Evolutionary conservation across 75 land plant species (phyloP), one percentile per base, ranked within the genome.

Genomic region (Picea sitchensis): DNA sequence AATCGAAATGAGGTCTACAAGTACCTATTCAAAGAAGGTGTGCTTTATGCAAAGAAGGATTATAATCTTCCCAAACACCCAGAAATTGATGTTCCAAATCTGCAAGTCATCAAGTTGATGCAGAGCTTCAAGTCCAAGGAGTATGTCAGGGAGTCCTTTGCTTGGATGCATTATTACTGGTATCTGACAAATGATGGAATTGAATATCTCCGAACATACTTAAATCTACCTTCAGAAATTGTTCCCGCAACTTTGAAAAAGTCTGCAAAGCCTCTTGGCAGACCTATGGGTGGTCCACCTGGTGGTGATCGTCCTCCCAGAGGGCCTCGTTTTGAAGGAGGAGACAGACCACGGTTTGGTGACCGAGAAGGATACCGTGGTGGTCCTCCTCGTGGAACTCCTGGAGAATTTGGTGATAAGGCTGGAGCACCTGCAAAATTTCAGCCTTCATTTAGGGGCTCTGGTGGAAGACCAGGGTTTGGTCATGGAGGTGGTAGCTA

Each of bases 21-120:
- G 88, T 87, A 84, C 51, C 87, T 87, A 34, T 87, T 87, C 78
- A 80, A 87, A 81, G 88, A 87, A 83, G 88, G 88, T 14, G 88
- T 86, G 51, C 76, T 87, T 31, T 87, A 87, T 79, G 88, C 88
- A 38, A 87, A 87, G 83, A 87, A 87, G 61, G 88, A 87, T 59
- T 86, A 62, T 78, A 86, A 86, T 80, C 81, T 84, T 20, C 80
- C 87, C 81, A 86, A 86, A 82, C 87, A 86, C 69, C 87, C 87
- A 14, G 86, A 86, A 75, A 86, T 86, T 65, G 87, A 86, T 74
- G 87, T 86, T 14, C 87, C 87, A 57, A 86, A 86, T 69, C 79
- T 86, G 54, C 87, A 86, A 79, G 87, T 86, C 54, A 86, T 86
- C 79, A 86, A 86, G 87, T 78, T 86, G 62, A 86, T 86, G 87